These are phyloP conservation scores for Colletotrichum ledebouriae DNA, from an alignment of 2,329 filamentous ascomycete species.

Conservation along the genomic window DNA sequence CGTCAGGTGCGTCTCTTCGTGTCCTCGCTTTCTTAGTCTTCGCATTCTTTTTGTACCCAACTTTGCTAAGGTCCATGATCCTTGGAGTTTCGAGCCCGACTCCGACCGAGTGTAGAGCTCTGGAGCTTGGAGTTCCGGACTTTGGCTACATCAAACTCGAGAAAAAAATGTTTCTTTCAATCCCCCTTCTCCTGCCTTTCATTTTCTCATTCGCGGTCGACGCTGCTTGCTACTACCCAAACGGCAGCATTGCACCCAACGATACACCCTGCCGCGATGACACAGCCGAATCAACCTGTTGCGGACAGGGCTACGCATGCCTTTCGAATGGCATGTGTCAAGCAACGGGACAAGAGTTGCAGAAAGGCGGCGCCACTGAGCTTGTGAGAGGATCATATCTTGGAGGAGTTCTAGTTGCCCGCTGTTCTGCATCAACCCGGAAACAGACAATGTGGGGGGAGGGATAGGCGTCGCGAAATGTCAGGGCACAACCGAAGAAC, in stretches of 20 bases:
- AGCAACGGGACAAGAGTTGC: constrained; percentile 46
- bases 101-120: neutral
- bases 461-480: constrained; percentile 46
- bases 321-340: constrained; percentile 52
- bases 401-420: constrained; percentile 52
- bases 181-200: neutral
- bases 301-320: constrained; percentile 54
- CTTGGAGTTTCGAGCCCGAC: rapidly evolving
- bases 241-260: constrained; percentile 47
- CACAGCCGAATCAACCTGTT: constrained; percentile 50
- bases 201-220: neutral
- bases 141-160: neutral
- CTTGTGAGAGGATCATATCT: constrained; percentile 50
- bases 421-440: constrained; percentile 50
- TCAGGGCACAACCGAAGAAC: constrained; percentile 16
- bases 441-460: constrained; percentile 42
- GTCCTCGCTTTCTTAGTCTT: no score
- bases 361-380: constrained; percentile 43
- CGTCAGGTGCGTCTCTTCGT: no score
- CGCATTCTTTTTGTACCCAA: no score
- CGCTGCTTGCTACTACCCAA: constrained; percentile 49
- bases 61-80: neutral
- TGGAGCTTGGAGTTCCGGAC: neutral
- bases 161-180: no score
- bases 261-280: constrained; percentile 50